Evolutionary conservation across 2,329 filamentous ascomycete genomes (phyloP).

Genomic region (Calonectria honghensis): DNA sequence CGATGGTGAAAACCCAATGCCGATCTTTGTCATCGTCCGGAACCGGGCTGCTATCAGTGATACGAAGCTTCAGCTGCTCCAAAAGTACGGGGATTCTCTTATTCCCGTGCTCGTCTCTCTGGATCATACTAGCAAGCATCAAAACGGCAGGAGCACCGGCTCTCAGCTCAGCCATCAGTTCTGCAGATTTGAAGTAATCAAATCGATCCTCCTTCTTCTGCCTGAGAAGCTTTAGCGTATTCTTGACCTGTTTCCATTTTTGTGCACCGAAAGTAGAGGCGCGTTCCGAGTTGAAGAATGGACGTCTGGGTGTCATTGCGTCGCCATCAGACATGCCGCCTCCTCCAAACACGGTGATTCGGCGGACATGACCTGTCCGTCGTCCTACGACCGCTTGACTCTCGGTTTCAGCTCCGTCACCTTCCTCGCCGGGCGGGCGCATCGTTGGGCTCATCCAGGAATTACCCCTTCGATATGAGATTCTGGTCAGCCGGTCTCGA

Average conservation of each 20-base stretch:
- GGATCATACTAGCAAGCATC: conserved; percentile 97
- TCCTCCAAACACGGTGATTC: conserved; percentile 79
- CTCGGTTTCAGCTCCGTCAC: conserved; percentile 72
- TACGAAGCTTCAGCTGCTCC: conserved; percentile 92
- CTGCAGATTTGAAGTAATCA: conserved; percentile 95
- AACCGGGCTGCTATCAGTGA: conserved; percentile 85
- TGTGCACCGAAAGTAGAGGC: conserved; percentile 85
- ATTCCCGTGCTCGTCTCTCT: conserved; percentile 96
- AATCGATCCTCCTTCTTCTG: conserved; percentile 91
- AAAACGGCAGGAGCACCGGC: conserved; percentile 95
- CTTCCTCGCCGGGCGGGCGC: conserved; percentile 69
- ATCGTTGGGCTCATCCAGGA: conserved; percentile 73
- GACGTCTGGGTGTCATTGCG: conserved; percentile 72
- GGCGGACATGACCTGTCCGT: conserved; percentile 78
- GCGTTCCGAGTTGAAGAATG: conserved; percentile 78
- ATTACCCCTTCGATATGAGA: conserved; percentile 72
- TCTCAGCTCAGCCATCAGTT: conserved; percentile 94
- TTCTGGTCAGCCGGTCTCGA: conserved; percentile 73
- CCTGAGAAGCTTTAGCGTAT: conserved; percentile 86
- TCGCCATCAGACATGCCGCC: conserved; percentile 80
- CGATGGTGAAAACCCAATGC: conserved; percentile 92
- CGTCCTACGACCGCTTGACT: conserved; percentile 68
- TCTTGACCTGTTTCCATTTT: conserved; percentile 95
- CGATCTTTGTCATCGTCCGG: conserved; percentile 78
- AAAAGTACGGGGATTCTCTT: conserved; percentile 95